A percentile compares a stretch with the other conserved stretches of the same genome.
Conservation (phyloP, 2,329 filamentous ascomycete species). For the Trichoderma sp. region DNA sequence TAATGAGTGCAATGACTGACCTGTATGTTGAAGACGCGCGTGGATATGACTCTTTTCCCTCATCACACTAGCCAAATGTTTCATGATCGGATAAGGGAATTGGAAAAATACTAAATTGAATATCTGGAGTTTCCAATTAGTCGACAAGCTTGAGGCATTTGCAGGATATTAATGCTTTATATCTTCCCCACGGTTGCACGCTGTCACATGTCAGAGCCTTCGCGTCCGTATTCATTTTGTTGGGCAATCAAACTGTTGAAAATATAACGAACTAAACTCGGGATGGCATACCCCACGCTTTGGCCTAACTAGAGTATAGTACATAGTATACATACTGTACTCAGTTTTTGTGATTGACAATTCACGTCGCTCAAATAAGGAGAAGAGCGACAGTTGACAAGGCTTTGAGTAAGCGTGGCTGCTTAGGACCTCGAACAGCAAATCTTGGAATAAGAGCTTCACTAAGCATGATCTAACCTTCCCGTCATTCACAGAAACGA, state of each 20-base stretch:
- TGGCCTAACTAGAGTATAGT: background rate
- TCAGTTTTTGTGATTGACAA: background rate
- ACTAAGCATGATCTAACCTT: background rate
- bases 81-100: background rate
- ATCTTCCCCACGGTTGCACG: background rate
- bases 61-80: background rate
- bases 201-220: constrained; percentile 10
- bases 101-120: background rate
- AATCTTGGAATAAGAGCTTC: background rate
- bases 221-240: constrained; percentile 4
- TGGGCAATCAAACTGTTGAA: constrained; percentile 9
- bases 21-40: background rate
- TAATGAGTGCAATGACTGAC: background rate
- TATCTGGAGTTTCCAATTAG: background rate
- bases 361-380: background rate
- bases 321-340: no score
- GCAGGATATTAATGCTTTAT: background rate
- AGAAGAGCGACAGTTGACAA: background rate
- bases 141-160: background rate
- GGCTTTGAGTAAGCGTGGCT: background rate
- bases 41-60: background rate
- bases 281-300: background rate
- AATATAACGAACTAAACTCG: background rate
- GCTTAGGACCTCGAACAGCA: background rate
- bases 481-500: background rate